Percentiles rank a stretch among this genome's conserved stretches.
phyloP scores from a whole-genome alignment of 768 basidiomycete genomes.

The Hypholoma fasciculare region DNA sequence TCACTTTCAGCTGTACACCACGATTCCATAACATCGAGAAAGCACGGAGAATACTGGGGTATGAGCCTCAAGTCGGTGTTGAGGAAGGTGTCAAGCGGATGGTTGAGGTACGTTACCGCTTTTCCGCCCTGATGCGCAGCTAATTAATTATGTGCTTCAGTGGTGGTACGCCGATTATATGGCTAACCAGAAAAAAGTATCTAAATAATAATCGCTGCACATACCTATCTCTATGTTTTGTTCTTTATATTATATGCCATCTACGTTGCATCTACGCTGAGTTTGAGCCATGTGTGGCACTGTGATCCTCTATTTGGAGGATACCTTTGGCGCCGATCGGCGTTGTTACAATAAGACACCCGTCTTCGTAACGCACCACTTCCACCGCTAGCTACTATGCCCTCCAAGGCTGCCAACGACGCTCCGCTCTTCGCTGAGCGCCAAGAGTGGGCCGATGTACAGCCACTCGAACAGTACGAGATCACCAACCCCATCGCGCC shows the following conservation, averaged over 20 bases:
- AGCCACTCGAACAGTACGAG: conserved; percentile 82
- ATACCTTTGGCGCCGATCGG: not conserved
- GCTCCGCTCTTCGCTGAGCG: conserved; percentile 54
- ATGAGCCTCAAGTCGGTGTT: conserved; percentile 87
- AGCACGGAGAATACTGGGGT: conserved; percentile 86
- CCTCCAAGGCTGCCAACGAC: conserved; percentile 4
- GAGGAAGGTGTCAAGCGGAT: conserved; percentile 84
- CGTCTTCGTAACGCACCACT: not conserved
- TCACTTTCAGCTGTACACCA: conserved; percentile 74
- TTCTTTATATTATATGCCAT: no score
- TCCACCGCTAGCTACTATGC: not conserved
- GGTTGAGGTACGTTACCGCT: conserved; percentile 57
- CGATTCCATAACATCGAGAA: conserved; percentile 96
- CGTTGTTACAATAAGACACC: not conserved
- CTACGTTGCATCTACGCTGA: no score
- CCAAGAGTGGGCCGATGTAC: conserved; percentile 79
- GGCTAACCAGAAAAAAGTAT: conserved; percentile 34
- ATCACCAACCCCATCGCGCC: conserved; percentile 78
- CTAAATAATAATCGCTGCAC: conserved; percentile 2
- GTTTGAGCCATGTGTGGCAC: no score
- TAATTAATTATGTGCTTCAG: conserved; percentile 21
- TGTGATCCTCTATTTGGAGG: no score
- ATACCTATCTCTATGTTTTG: no score
- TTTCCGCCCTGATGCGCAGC: not conserved
- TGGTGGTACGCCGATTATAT: conserved; percentile 49